These are phyloP conservation scores for Gyromitra esculenta DNA, from an alignment of 2,329 filamentous ascomycete genomes.

Conservation along the genomic window DNA sequence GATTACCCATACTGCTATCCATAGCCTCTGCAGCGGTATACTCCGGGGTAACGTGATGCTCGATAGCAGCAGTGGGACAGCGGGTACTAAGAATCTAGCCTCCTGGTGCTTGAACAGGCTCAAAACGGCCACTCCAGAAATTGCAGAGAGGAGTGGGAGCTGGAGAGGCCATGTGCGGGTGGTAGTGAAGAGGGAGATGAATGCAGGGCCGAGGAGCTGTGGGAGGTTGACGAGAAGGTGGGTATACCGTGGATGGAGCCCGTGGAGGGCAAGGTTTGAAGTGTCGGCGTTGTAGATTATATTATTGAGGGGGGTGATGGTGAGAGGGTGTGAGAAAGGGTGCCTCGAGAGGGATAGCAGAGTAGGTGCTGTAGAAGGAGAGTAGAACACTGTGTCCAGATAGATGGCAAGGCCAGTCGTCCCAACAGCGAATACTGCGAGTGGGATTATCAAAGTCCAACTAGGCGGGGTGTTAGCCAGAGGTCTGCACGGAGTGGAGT, in stretches of 20 bases:
- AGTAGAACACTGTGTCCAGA: conserved; percentile 86
- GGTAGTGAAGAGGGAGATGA: conserved; percentile 61
- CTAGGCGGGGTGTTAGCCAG: conserved; percentile 22
- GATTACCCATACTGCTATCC: conserved; percentile 63
- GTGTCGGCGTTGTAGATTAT: conserved; percentile 65
- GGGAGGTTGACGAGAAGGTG: conserved; percentile 66
- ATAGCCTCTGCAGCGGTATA: conserved; percentile 58
- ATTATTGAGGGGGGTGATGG: conserved; percentile 67
- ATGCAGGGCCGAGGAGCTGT: conserved; percentile 66
- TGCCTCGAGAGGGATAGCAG: conserved; percentile 33
- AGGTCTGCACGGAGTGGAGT: conserved; percentile 10
- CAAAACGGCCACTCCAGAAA: conserved; percentile 55
- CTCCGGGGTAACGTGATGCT: conserved; percentile 62
- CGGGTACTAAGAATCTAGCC: conserved; percentile 66
- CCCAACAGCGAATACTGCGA: conserved; percentile 73
- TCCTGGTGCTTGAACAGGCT: conserved; percentile 63
- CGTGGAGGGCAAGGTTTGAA: conserved; percentile 66
- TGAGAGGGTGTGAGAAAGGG: conserved; percentile 57
- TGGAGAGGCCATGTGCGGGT: conserved; percentile 26
- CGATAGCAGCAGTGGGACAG: conserved; percentile 65
- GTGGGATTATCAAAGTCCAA: conserved; percentile 58
- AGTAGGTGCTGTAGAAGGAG: conserved; percentile 34
- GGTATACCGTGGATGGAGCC: conserved; percentile 66
- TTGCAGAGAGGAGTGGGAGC: conserved; percentile 55
- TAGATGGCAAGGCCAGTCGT: conserved; percentile 78